phyloP scores from a whole-genome alignment of 73 alveolate species.

The Breviolum minutum region DNA sequence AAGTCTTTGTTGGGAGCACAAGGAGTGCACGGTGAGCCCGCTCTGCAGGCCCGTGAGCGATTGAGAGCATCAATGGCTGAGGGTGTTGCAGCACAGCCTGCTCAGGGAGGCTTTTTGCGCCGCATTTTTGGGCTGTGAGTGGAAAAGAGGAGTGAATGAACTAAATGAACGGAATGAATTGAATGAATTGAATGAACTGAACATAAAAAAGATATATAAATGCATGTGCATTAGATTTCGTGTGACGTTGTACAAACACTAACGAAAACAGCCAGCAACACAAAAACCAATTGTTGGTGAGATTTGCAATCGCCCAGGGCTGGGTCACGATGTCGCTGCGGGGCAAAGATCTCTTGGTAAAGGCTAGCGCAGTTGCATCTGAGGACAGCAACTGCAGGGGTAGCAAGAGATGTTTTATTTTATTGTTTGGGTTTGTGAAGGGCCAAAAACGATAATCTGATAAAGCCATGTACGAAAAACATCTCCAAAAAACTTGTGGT shows the following conservation, averaged over 20 bases:
- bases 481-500: too few relatives aligned
- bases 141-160: background rate
- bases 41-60: background rate
- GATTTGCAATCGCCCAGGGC: slow-evolving; percentile 22
- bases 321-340: slow-evolving; percentile 81
- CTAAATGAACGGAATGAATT: background rate
- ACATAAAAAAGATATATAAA: too few relatives aligned
- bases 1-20: slow-evolving; percentile 55
- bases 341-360: slow-evolving; percentile 81
- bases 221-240: background rate
- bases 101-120: slow-evolving; percentile 28
- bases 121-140: slow-evolving; percentile 34
- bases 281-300: background rate
- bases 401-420: background rate
- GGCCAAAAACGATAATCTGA: background rate
- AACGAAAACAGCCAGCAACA: background rate
- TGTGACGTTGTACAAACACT: background rate
- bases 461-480: too few relatives aligned
- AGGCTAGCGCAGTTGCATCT: slow-evolving; percentile 6
- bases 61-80: slow-evolving; percentile 43
- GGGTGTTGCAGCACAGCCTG: background rate
- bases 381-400: slow-evolving; percentile 17
- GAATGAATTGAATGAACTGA: background rate
- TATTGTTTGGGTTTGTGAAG: background rate
- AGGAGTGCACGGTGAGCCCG: background rate